Percentiles rank a stretch among this genome's conserved stretches.
phyloP scores from a whole-genome alignment of 2,329 filamentous ascomycete species.

The Pestalotiopsis fici region DNA sequence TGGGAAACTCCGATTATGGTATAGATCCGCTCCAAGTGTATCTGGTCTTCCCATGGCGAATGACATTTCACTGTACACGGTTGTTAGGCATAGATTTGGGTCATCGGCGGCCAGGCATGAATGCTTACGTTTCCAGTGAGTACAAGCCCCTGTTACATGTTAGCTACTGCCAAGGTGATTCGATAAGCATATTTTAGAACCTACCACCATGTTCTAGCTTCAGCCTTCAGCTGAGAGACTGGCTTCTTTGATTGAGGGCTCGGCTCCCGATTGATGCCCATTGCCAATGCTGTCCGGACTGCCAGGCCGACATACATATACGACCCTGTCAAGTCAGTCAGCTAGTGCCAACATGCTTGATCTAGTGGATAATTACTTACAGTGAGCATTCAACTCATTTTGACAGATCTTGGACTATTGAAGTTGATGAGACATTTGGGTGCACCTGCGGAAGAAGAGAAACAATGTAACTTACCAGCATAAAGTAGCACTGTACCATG shows the following conservation, averaged over 20 bases:
- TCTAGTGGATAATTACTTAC: slow-evolving; percentile 24
- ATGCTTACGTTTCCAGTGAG: slow-evolving; percentile 42
- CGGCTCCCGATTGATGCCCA: slow-evolving; percentile 46
- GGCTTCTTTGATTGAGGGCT: slow-evolving; percentile 28
- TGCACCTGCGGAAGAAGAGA: background rate
- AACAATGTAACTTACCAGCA: slow-evolving; percentile 34
- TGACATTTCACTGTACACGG: slow-evolving; percentile 40
- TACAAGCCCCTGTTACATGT: slow-evolving; percentile 36
- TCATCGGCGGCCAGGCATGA: background rate
- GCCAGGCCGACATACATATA: slow-evolving; percentile 51
- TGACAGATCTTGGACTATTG: slow-evolving; percentile 47
- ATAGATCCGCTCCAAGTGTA: slow-evolving; percentile 47
- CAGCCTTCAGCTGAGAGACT: slow-evolving; percentile 31
- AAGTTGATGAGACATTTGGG: background rate
- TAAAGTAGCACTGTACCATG: slow-evolving; percentile 47
- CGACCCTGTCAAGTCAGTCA: slow-evolving; percentile 25
- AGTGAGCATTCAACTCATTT: slow-evolving; percentile 48
- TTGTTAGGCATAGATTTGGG: background rate
- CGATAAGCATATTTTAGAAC: slow-evolving; percentile 11
- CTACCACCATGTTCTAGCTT: slow-evolving; percentile 48
- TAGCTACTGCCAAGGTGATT: background rate
- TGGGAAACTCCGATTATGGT: slow-evolving; percentile 42
- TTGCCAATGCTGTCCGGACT: slow-evolving; percentile 45
- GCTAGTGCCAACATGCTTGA: no score
- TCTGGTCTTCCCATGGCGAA: slow-evolving; percentile 50